Percentiles rank a stretch among this genome's conserved stretches.
These are phyloP conservation scores for Clarireedia hainanense DNA, from an alignment of 2,329 filamentous ascomycete species.

Conservation along the genomic window DNA sequence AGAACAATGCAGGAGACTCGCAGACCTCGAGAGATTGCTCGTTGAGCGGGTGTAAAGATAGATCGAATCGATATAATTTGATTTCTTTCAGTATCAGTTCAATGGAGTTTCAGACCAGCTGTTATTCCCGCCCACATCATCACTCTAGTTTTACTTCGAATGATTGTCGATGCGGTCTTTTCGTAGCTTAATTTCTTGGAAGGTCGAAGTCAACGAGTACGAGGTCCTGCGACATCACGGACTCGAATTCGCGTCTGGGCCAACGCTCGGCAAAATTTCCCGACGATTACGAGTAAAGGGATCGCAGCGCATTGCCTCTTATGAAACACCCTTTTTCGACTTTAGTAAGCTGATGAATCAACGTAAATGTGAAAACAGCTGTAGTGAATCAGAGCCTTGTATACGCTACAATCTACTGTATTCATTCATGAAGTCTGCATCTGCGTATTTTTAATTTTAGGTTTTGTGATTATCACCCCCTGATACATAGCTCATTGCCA, in stretches of 20 bases:
- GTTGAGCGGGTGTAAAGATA: background rate
- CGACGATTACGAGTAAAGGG: background rate
- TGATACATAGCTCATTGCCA: conserved; percentile 5
- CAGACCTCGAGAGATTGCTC: background rate
- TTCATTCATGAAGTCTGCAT: background rate
- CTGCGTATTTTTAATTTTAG: background rate
- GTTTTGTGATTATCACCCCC: background rate
- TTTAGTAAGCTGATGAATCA: no score
- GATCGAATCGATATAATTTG: background rate
- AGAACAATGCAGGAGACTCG: no score
- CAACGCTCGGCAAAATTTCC: conserved; percentile 1
- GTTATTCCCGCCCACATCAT: conserved; percentile 17
- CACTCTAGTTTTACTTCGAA: conserved; percentile 4
- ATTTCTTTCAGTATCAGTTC: background rate
- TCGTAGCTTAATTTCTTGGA: background rate
- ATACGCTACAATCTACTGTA: no score
- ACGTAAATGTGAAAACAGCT: no score
- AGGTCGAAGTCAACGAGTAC: conserved; percentile 4
- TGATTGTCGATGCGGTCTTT: conserved; percentile 8
- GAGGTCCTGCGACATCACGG: conserved; percentile 12
- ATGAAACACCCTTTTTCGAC: background rate
- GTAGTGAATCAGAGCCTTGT: no score
- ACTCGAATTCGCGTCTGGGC: conserved; percentile 8
- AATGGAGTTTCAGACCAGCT: conserved; percentile 24
- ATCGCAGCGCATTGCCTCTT: background rate